Conservation (phyloP, 2,329 filamentous ascomycete genomes). For the Ceratocystis colombiana region DNA sequence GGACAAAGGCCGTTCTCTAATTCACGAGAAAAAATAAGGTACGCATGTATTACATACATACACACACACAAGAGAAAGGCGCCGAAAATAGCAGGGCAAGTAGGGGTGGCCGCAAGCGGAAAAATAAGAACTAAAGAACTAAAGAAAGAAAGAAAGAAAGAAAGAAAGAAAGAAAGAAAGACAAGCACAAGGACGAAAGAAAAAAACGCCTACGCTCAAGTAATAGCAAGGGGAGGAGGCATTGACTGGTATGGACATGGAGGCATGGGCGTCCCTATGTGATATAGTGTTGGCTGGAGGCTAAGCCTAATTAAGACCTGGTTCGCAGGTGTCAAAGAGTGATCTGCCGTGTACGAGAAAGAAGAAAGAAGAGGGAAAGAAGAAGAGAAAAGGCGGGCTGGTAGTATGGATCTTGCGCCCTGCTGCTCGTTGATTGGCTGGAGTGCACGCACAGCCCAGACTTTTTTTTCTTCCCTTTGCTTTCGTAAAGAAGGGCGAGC, state of each 20-base stretch:
- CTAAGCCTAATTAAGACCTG: not conserved
- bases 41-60: not conserved
- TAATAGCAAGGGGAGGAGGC: too few species aligned
- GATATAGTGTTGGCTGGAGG: not conserved
- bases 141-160: not conserved
- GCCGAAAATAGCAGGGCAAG: not conserved
- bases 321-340: slow-evolving; percentile 1
- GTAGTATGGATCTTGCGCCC: not conserved
- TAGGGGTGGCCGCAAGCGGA: not conserved
- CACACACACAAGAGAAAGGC: not conserved
- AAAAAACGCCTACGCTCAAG: not conserved
- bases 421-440: not conserved
- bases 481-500: not conserved
- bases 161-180: not conserved
- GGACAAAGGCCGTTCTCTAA: too few species aligned
- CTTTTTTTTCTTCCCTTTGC: not conserved
- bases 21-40: too few species aligned
- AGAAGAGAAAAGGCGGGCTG: slow-evolving; percentile 11
- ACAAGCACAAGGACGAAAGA: not conserved
- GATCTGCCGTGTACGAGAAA: slow-evolving; percentile 14
- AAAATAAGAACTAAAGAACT: not conserved
- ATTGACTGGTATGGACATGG: too few species aligned
- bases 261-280: not conserved
- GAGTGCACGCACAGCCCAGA: slow-evolving; percentile 5
- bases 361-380: not conserved